Evolutionary conservation across 2,329 filamentous ascomycete genomes (phyloP).

Genomic region (Didymella sp.): DNA sequence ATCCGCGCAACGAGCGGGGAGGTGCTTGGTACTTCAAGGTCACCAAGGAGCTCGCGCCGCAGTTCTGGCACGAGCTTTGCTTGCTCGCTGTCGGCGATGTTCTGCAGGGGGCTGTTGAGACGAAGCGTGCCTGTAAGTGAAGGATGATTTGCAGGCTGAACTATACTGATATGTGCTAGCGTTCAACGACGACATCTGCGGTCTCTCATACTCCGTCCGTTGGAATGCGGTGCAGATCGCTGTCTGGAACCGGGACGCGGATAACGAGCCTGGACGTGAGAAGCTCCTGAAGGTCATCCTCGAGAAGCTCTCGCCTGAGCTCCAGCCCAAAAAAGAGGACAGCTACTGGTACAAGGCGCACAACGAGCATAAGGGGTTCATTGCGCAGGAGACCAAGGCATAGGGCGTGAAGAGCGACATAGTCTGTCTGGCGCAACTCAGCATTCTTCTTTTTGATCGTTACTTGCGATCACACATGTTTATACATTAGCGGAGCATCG

Average conservation of each 20-base stretch:
- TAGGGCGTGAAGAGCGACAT: neutral
- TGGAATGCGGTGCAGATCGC: conserved; percentile 89
- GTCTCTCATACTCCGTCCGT: conserved; percentile 83
- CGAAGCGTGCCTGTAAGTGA: conserved; percentile 63
- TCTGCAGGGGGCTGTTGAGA: conserved; percentile 74
- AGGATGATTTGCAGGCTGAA: too few relatives aligned
- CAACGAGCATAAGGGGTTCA: conserved; percentile 82
- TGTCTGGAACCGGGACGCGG: conserved; percentile 90
- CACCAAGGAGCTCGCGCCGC: conserved; percentile 72
- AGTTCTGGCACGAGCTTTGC: conserved; percentile 83
- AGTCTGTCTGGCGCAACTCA: neutral
- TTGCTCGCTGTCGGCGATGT: conserved; percentile 84
- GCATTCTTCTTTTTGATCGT: conserved; percentile 9
- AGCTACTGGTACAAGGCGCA: conserved; percentile 89
- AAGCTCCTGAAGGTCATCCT: conserved; percentile 75
- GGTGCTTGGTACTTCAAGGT: conserved; percentile 94
- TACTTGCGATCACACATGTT: conserved; percentile 7
- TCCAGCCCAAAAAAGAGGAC: conserved; percentile 68
- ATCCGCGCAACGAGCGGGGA: conserved; percentile 82
- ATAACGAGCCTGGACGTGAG: conserved; percentile 79
- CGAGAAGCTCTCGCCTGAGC: conserved; percentile 73
- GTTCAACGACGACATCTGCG: conserved; percentile 81
- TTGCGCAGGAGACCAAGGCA: conserved; percentile 28
- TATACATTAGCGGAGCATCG: conserved; percentile 13
- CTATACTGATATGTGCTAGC: conserved; percentile 26